Percentiles rank a stretch among this genome's conserved stretches.
These are phyloP conservation scores for Hanseniaspora nectarophila DNA, from an alignment of 805 yeast genomes.

Conservation along the genomic window DNA sequence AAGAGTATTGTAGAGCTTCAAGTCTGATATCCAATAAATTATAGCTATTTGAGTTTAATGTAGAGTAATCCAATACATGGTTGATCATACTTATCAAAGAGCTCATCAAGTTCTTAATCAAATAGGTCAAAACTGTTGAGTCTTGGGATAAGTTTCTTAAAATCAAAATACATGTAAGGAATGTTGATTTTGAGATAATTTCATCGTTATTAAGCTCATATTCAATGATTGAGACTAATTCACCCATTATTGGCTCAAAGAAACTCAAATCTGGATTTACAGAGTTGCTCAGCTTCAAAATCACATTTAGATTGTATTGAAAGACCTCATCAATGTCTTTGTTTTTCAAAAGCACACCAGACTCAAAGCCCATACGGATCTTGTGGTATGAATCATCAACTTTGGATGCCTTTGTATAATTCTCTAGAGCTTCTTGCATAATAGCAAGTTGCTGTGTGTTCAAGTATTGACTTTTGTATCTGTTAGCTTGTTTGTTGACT, in stretches of 20 bases:
- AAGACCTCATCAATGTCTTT: slow-evolving; percentile 9
- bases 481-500: slow-evolving; percentile 8
- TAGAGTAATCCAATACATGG: background rate
- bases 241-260: background rate
- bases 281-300: slow-evolving; percentile 19
- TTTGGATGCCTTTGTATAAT: slow-evolving; percentile 2
- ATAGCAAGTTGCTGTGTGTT: slow-evolving; percentile 13
- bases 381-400: slow-evolving; percentile 7
- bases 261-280: slow-evolving; percentile 19
- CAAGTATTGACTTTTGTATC: slow-evolving; percentile 4
- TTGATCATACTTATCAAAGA: background rate
- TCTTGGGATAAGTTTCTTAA: slow-evolving; percentile 78
- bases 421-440: slow-evolving; percentile 5
- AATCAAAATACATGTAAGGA: slow-evolving; percentile 37
- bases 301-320: slow-evolving; percentile 1
- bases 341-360: background rate
- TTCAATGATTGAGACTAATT: background rate
- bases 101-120: slow-evolving; percentile 24
- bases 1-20: slow-evolving; percentile 53
- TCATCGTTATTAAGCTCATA: background rate
- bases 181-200: slow-evolving; percentile 19
- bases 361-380: slow-evolving; percentile 8
- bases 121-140: slow-evolving; percentile 63
- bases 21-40: slow-evolving; percentile 19
- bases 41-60: slow-evolving; percentile 14